A percentile compares a stretch with the other conserved stretches of the same genome.
phyloP scores from a whole-genome alignment of 495 filamentous ascomycete species.

The Hypoxylon cercidicola region DNA sequence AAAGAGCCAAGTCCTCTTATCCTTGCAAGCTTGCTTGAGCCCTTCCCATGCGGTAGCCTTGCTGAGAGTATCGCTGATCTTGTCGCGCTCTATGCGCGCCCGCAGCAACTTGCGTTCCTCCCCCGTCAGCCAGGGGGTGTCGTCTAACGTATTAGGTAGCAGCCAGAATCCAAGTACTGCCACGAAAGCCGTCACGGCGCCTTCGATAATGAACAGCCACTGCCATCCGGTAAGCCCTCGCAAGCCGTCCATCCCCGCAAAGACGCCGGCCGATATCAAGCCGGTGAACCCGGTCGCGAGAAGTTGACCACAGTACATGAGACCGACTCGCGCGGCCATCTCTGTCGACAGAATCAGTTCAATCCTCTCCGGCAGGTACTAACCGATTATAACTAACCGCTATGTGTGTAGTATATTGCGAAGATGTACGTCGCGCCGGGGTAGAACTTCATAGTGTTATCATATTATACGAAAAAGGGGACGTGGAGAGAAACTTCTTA shows the following conservation, averaged over 20 bases:
- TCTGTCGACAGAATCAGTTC: slow-evolving; percentile 32
- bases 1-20: slow-evolving; percentile 48
- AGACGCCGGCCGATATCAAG: slow-evolving; percentile 38
- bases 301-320: slow-evolving; percentile 39
- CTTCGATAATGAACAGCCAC: slow-evolving; percentile 48
- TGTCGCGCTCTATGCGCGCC: slow-evolving; percentile 46
- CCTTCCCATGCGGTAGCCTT: slow-evolving; percentile 39
- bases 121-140: slow-evolving; percentile 42
- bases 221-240: slow-evolving; percentile 37
- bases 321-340: slow-evolving; percentile 31
- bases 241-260: slow-evolving; percentile 40
- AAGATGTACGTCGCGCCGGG: slow-evolving; percentile 62
- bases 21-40: slow-evolving; percentile 41
- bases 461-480: slow-evolving; percentile 28
- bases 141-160: slow-evolving; percentile 46
- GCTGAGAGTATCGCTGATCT: slow-evolving; percentile 36
- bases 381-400: slow-evolving; percentile 39
- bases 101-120: slow-evolving; percentile 41
- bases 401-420: slow-evolving; percentile 60
- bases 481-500: slow-evolving; percentile 5
- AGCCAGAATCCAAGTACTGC: slow-evolving; percentile 41
- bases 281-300: slow-evolving; percentile 39
- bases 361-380: background rate
- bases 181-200: slow-evolving; percentile 40
- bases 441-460: slow-evolving; percentile 50